Base-by-base conservation (phyloP, 1,139 yeast species). In the Candida sp. region DNA sequence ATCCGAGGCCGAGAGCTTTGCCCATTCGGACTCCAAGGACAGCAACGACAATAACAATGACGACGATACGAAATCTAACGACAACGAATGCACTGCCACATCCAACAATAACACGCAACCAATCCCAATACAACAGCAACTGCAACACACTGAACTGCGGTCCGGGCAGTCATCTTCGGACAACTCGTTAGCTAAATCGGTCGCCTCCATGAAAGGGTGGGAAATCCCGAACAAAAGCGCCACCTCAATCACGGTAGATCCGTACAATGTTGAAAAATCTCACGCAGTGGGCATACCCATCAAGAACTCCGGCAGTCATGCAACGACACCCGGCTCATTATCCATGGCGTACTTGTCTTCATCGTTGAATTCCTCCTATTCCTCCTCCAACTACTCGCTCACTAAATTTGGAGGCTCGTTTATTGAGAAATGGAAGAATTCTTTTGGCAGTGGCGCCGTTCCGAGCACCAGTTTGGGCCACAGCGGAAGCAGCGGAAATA, bases 321-420 rank as follows among this genome's bases (percentile, higher is more conserved):
- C 65, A 3, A 65, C 74, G 7, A 55, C 71, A n/a, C 65, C 73
- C 2, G 72, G 72, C 48, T 66, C 77, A 6, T 63, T 78, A 1
- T 76, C 81, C 0, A 66, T 73, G 70, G 77, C 80, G 3, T 75
- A 76, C 48, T 64, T 77, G 25, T 75, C 80, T 3, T 73, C 80
- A 3, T 75, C 80, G 1, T 63, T 77, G 42, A 74, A 67, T 50
- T 71, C 77, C 11, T 68, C 74, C 4, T 60, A 68, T 25, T 62
- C 75, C 2, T 70, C 78, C 3, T 69, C 72, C 27, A 73, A 71
- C 49, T 75, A 72, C 56, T 75, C 80, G 0, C 60, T 76, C 26
- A 66, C 76, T 7, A 73, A 73, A 51, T 48, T 75, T n/a, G 79
- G 80, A 1, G 76, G 78, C 26, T 75, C 80, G 49, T 76, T 77